Conservation (phyloP, 495 filamentous ascomycete genomes). For the Penicillium manginii region DNA sequence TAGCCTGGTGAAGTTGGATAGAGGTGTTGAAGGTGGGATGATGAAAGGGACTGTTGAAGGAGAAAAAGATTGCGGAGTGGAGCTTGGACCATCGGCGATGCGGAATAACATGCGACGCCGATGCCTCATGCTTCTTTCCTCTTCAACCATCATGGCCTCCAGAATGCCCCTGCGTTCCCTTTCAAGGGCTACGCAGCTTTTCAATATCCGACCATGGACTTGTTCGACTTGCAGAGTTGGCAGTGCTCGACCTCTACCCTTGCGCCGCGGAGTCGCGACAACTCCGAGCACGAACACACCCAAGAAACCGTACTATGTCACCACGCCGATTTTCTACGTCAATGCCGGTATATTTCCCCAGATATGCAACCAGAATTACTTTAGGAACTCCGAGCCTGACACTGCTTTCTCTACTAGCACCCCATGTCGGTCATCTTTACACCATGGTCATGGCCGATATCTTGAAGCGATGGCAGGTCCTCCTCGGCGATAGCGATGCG, state of each 20-base stretch:
- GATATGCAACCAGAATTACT: neutral
- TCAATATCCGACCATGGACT: slow-evolving; percentile 36
- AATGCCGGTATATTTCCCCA: slow-evolving; percentile 74
- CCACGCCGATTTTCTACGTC: slow-evolving; percentile 98
- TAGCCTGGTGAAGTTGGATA: neutral
- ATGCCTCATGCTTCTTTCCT: slow-evolving; percentile 8
- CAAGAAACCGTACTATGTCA: slow-evolving; percentile 92
- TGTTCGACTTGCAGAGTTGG: slow-evolving; percentile 34
- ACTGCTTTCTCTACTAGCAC: slow-evolving; percentile 57
- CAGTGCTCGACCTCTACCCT: slow-evolving; percentile 16
- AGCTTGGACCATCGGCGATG: slow-evolving; percentile 49
- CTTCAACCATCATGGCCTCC: slow-evolving; percentile 32
- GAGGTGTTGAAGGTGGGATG: neutral
- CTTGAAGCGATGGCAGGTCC: slow-evolving; percentile 87
- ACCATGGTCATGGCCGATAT: slow-evolving; percentile 90
- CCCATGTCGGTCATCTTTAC: slow-evolving; percentile 94
- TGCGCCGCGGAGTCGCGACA: slow-evolving; percentile 42
- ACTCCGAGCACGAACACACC: slow-evolving; percentile 23
- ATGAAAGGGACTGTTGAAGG: neutral
- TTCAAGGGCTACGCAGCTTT: slow-evolving; percentile 35
- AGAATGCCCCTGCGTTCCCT: slow-evolving; percentile 37
- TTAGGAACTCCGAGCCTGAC: neutral
- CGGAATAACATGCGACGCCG: slow-evolving; percentile 29
- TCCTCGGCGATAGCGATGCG: slow-evolving; percentile 67
- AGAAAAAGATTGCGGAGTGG: slow-evolving; percentile 30